These are phyloP conservation scores for Solanum virginianum DNA, from an alignment of 257 asterid genomes.

Conservation along the genomic window DNA sequence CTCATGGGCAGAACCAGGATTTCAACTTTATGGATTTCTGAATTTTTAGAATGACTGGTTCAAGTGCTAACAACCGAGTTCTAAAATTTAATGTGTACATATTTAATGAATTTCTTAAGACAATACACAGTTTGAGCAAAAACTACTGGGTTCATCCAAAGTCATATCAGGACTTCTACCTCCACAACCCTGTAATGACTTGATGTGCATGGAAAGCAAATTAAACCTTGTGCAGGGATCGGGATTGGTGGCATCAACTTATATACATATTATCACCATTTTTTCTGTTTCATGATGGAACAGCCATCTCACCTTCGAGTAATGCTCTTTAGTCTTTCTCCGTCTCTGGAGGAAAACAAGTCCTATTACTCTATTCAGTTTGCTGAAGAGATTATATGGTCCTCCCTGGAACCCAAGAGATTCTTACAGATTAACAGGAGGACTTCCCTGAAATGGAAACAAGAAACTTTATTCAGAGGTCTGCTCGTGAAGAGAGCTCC, in stretches of 20 bases:
- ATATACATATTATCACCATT: background rate
- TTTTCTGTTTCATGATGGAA: background rate
- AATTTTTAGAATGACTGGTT: background rate
- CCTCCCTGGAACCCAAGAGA: background rate
- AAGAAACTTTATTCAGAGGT: constrained; percentile 1
- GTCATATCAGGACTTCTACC: background rate
- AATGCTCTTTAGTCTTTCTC: background rate
- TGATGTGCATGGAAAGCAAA: background rate
- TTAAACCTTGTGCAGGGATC: background rate
- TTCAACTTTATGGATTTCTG: background rate
- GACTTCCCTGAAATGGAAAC: constrained; percentile 50
- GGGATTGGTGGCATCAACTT: background rate
- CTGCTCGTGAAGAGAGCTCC: background rate
- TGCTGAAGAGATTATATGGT: background rate
- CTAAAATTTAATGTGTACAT: background rate
- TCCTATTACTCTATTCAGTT: background rate
- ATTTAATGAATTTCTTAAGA: background rate
- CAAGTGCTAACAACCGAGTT: background rate
- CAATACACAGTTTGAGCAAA: background rate
- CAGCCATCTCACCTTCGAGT: background rate
- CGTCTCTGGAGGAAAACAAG: background rate
- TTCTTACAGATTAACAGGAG: constrained; percentile 59
- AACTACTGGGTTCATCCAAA: background rate
- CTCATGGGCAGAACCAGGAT: background rate
- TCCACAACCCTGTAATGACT: background rate